phyloP scores from a whole-genome alignment of 2,329 filamentous ascomycete genomes.

The Xylaria sp. region DNA sequence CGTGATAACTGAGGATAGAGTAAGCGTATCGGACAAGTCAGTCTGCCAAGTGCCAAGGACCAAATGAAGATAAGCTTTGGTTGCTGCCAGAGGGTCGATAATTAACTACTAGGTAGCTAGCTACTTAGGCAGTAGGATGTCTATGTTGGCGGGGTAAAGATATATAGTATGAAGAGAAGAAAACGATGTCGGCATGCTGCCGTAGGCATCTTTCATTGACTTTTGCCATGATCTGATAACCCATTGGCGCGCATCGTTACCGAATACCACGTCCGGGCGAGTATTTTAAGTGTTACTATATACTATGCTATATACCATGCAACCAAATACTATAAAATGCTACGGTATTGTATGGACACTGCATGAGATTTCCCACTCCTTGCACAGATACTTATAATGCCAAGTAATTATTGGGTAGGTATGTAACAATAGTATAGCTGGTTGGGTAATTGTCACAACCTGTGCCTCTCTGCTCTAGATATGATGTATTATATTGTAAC shows the following conservation, averaged over 20 bases:
- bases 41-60: background rate
- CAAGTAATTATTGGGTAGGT: background rate
- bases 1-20: background rate
- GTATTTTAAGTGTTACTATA: background rate
- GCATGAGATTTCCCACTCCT: background rate
- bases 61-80: background rate
- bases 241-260: background rate
- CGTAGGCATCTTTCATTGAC: background rate
- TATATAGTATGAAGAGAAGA: too few species aligned
- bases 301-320: background rate
- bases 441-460: background rate
- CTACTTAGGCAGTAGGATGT: background rate
- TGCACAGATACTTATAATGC: background rate
- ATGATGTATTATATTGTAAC: background rate
- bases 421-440: too few species aligned
- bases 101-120: background rate
- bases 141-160: too few species aligned
- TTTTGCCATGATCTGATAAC: constrained; percentile 4
- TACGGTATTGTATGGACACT: background rate
- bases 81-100: background rate
- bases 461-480: background rate
- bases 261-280: background rate
- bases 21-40: background rate
- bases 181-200: too few species aligned
- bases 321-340: background rate